Percentiles rank a stretch among this genome's conserved stretches.
Conservation (phyloP, 495 filamentous ascomycete genomes). For the Cudoniella acicularis region DNA sequence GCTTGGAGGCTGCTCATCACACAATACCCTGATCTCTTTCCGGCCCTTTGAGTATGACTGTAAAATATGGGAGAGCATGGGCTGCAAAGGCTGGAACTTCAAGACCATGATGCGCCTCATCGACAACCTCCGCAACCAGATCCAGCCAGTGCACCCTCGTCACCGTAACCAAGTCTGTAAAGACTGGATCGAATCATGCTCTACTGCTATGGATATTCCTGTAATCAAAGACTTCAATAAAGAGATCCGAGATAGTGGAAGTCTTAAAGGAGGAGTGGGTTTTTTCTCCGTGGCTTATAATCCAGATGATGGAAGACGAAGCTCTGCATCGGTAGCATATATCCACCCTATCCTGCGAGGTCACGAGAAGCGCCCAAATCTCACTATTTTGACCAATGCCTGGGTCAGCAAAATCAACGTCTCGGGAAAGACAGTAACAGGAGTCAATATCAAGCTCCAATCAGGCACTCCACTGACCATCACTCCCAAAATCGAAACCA, state of each 20-base stretch:
- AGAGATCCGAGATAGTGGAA: slow-evolving; percentile 63
- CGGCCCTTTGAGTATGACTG: slow-evolving; percentile 78
- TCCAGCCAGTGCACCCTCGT: slow-evolving; percentile 72
- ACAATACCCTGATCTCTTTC: slow-evolving; percentile 86
- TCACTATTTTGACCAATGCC: slow-evolving; percentile 74
- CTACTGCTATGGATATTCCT: slow-evolving; percentile 67
- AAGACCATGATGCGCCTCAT: slow-evolving; percentile 70
- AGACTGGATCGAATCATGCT: slow-evolving; percentile 77
- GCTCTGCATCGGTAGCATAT: slow-evolving; percentile 79
- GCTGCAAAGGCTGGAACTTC: slow-evolving; percentile 76
- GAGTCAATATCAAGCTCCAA: slow-evolving; percentile 63
- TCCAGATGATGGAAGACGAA: slow-evolving; percentile 71
- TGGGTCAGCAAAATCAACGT: slow-evolving; percentile 78
- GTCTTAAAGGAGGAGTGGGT: slow-evolving; percentile 67
- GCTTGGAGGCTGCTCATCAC: slow-evolving; percentile 79
- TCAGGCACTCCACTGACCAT: slow-evolving; percentile 58
- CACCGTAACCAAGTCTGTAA: slow-evolving; percentile 81
- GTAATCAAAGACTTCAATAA: slow-evolving; percentile 78
- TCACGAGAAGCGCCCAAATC: slow-evolving; percentile 69
- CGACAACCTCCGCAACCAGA: slow-evolving; percentile 71
- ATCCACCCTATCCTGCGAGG: slow-evolving; percentile 80
- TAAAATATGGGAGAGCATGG: slow-evolving; percentile 66
- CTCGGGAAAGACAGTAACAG: slow-evolving; percentile 54
- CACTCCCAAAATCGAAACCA: slow-evolving; percentile 62
- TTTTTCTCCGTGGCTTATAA: slow-evolving; percentile 86